These are phyloP conservation scores for Sporothrix curviconia DNA, from an alignment of 2,329 filamentous ascomycete species.

Conservation along the genomic window DNA sequence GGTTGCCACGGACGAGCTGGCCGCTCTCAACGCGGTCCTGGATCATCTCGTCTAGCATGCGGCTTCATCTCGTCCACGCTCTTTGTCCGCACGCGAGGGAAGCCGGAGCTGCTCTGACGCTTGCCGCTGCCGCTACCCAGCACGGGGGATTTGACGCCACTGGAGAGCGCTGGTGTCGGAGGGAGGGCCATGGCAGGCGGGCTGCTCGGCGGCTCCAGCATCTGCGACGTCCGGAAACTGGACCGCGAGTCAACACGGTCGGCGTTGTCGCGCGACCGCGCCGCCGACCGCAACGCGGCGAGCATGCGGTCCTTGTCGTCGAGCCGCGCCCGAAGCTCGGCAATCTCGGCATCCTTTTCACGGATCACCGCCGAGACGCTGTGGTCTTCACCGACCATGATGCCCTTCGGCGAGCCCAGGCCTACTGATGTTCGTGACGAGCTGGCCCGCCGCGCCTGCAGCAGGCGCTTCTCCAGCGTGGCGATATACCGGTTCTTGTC, in stretches of 20 bases:
- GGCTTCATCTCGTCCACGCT: conserved; percentile 89
- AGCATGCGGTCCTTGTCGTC: conserved; percentile 97
- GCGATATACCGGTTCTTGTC: conserved; percentile 97
- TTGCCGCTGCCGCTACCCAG: neutral
- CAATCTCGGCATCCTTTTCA: conserved; percentile 90
- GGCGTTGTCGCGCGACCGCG: conserved; percentile 77
- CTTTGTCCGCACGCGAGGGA: conserved; percentile 47
- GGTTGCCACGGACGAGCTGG: conserved; percentile 58
- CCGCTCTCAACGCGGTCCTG: conserved; percentile 76
- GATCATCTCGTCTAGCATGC: conserved; percentile 94
- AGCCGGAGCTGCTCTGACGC: conserved; percentile 12
- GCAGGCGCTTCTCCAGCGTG: conserved; percentile 82
- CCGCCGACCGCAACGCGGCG: conserved; percentile 73
- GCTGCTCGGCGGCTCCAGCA: conserved; percentile 28
- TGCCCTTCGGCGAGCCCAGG: conserved; percentile 52
- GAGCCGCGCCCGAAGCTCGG: conserved; percentile 77
- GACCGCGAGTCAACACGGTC: conserved; percentile 41
- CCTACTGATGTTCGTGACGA: conserved; percentile 79
- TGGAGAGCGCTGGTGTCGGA: conserved; percentile 15
- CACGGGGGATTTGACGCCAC: conserved; percentile 6
- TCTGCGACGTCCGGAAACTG: conserved; percentile 29
- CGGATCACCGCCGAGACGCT: conserved; percentile 65
- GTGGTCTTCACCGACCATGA: conserved; percentile 71
- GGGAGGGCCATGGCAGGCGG: conserved; percentile 20
- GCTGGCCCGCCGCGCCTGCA: conserved; percentile 85